These are phyloP conservation scores for Periconia macrospinosa DNA, from an alignment of 2,329 filamentous ascomycete genomes.

Conservation along the genomic window DNA sequence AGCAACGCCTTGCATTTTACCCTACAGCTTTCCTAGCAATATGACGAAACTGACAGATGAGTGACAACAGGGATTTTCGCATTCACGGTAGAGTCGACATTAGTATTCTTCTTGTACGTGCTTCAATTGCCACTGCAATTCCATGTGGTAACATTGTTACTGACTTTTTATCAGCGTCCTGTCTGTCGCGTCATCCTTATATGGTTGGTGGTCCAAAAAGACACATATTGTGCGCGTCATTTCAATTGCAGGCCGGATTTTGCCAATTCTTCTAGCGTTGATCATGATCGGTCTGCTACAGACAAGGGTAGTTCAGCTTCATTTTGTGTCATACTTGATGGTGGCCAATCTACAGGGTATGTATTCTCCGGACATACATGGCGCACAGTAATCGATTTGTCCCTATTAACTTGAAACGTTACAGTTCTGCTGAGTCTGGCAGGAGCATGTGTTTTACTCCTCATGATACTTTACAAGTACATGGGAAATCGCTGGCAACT, in stretches of 20 bases:
- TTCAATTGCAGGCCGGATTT: background rate
- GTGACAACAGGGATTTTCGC: background rate
- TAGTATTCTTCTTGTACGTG: background rate
- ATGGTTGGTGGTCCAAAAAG: background rate
- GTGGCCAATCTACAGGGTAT: background rate
- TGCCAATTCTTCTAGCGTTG: background rate
- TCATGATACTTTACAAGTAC: background rate
- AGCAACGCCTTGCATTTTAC: background rate
- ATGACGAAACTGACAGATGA: background rate
- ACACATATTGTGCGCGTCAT: background rate
- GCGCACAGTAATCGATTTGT: background rate
- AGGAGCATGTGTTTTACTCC: background rate
- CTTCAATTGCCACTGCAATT: background rate
- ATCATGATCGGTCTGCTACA: background rate
- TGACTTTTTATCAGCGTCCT: background rate
- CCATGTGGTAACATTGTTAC: background rate
- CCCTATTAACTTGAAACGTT: background rate
- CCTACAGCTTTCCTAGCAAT: background rate
- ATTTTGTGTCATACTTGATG: background rate
- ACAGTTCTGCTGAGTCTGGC: background rate
- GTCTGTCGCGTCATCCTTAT: background rate
- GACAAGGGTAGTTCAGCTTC: background rate
- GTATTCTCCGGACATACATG: background rate
- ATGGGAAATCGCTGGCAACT: background rate
- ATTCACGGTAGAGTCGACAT: background rate